Base-by-base conservation (phyloP, 805 yeast genomes). In the Hemisphaericaspora nanyangensis region DNA sequence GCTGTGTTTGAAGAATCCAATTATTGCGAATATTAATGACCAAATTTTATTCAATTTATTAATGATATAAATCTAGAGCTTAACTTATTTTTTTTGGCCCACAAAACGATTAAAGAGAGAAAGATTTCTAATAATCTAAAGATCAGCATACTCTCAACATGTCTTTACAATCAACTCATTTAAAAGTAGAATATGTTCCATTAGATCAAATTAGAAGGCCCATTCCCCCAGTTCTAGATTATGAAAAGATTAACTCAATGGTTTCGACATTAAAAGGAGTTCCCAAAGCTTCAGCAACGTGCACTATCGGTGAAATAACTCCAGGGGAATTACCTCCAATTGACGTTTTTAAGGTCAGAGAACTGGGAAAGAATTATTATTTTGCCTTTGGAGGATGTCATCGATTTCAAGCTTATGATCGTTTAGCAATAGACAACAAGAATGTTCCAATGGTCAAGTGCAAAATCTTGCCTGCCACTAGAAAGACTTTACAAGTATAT, bases 311-410 rank as follows among this genome's bases (percentile, higher is more conserved):
- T 40, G 69, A 74, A 17, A 72, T 76, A 26, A 58, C 63, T 1
- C 30, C 80, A 6, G 89, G 89, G 2, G 83, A 82, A 47, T 60
- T 86, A 28, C 95, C 96, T 2, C 91, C 95, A 1, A 72, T 88
- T 12, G 96, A 87, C 58, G 88, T 87, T 0, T 61, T 87, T 45
- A 70, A 72, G 27, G 85, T 86, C 2, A 68, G 81, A 31, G 83
- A 82, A 30, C 56, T 73, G 6, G 91, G 87, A 1, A 61, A 75
- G 35, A 69, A 61, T 27, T 73, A 72, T 56, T 86, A 82, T 53
- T 86, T 85, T 60, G 95, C 90, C 1, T 87, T 87, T 61, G 96
- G 95, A 6, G 95, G 95, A 0, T 87, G 96, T 55, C 96, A 87
- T 55, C 61, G 96, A 45, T 82, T 87, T 49, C 95, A 87, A 57